Evolutionary conservation across 148 eudicot genomes (phyloP).

Genomic region (Cornus suecica): DNA sequence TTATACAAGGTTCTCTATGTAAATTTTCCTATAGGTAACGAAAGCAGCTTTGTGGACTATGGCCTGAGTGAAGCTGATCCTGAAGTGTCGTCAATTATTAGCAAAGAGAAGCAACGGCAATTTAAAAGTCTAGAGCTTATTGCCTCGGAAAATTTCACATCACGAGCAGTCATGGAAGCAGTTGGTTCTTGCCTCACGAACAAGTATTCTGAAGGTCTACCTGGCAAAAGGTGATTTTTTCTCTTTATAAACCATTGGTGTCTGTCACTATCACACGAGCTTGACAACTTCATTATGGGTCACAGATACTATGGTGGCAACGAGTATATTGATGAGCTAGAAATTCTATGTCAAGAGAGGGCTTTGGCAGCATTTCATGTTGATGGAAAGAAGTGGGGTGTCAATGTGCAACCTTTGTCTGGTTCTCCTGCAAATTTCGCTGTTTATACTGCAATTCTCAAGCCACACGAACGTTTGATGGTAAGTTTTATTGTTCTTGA

Average conservation of each 20-base stretch:
- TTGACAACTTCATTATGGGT: neutral
- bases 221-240: constrained; percentile 72
- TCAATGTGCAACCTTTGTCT: constrained; percentile 91
- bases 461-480: constrained; percentile 94
- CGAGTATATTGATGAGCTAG: constrained; percentile 81
- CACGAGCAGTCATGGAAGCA: constrained; percentile 93
- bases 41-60: constrained; percentile 63
- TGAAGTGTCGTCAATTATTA: constrained; percentile 59
- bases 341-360: constrained; percentile 72
- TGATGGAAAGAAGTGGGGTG: constrained; percentile 80
- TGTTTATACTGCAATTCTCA: constrained; percentile 85
- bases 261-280: neutral
- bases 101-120: constrained; percentile 78
- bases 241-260: neutral
- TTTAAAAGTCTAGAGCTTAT: constrained; percentile 74
- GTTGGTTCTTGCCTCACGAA: constrained; percentile 92
- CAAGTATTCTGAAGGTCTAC: constrained; percentile 91
- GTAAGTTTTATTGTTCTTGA: constrained; percentile 27
- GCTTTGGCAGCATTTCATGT: constrained; percentile 84
- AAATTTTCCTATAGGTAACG: constrained; percentile 36
- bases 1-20: neutral
- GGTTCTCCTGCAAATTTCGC: constrained; percentile 96
- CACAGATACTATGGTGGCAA: constrained; percentile 91
- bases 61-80: constrained; percentile 71
- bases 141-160: constrained; percentile 94